phyloP scores from a whole-genome alignment of 345 rosid species.

The Pistacia atlantica region DNA sequence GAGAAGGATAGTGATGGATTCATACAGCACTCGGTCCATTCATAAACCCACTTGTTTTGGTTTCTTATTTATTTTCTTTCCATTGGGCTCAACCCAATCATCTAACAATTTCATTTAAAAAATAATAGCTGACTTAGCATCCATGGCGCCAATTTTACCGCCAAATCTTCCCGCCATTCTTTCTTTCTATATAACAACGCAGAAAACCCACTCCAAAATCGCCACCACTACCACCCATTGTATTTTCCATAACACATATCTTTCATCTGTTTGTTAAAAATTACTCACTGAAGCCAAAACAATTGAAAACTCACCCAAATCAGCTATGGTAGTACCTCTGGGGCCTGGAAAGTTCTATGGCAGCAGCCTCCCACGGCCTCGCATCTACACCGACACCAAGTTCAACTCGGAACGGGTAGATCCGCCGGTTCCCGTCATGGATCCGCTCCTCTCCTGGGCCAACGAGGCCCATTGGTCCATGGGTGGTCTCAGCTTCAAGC shows the following conservation, averaged over 20 bases:
- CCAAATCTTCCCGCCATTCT: constrained; percentile 48
- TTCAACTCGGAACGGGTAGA: constrained; percentile 58
- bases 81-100: no score
- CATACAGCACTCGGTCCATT: no score
- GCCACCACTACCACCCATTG: not conserved
- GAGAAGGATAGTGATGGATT: no score
- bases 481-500: constrained; percentile 89
- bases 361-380: constrained; percentile 87
- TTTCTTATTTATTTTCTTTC: no score
- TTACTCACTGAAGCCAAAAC: constrained; percentile 5
- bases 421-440: constrained; percentile 70
- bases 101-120: no score
- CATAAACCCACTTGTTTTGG: no score
- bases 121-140: no score
- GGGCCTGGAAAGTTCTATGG: constrained; percentile 85
- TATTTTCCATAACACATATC: not conserved
- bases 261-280: constrained; percentile 8
- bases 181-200: not conserved
- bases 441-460: constrained; percentile 89
- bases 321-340: constrained; percentile 51
- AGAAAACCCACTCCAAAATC: not conserved
- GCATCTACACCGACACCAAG: constrained; percentile 57
- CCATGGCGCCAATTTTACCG: constrained; percentile 41
- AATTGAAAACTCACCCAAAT: not conserved
- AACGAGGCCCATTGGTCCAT: constrained; percentile 96